Evolutionary conservation across 306 rosid species (phyloP).

Genomic region (Nissolia schottii): DNA sequence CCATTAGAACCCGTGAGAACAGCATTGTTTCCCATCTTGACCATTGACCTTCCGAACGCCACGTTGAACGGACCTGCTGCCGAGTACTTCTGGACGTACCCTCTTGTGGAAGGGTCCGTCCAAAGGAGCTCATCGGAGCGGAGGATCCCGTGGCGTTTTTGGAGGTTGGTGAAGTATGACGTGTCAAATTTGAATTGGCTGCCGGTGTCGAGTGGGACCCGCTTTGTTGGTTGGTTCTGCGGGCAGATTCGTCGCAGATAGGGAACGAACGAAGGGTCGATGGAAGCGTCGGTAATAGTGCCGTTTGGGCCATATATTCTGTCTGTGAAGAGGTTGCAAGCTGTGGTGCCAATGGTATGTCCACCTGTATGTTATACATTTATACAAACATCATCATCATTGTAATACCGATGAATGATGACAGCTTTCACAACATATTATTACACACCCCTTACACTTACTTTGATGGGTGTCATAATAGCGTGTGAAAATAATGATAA

Average conservation of each 20-base stretch:
- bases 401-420: too few species aligned
- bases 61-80: conserved; percentile 24
- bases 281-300: conserved; percentile 25
- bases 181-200: conserved; percentile 40
- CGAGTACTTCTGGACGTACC: conserved; percentile 25
- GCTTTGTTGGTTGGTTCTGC: conserved; percentile 1
- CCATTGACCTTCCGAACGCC: conserved; percentile 48
- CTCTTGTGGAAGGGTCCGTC: conserved; percentile 36
- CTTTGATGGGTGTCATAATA: too few species aligned
- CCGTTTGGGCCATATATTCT: conserved; percentile 33
- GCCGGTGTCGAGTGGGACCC: conserved; percentile 35
- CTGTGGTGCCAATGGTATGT: conserved; percentile 47
- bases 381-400: too few species aligned
- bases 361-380: conserved; percentile 27
- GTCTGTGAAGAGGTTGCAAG: conserved; percentile 28
- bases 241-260: conserved; percentile 38
- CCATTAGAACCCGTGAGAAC: conserved; percentile 24
- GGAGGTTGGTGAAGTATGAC: conserved; percentile 28
- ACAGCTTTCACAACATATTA: too few species aligned
- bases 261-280: conserved; percentile 33
- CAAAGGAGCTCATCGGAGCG: conserved; percentile 50
- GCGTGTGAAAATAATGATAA: too few species aligned
- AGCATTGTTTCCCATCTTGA: conserved; percentile 40
- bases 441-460: too few species aligned
- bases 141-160: conserved; percentile 36